Evolutionary conservation across 1,139 yeast species (phyloP).

Genomic region (Yamadazyma atmosphaerica): DNA sequence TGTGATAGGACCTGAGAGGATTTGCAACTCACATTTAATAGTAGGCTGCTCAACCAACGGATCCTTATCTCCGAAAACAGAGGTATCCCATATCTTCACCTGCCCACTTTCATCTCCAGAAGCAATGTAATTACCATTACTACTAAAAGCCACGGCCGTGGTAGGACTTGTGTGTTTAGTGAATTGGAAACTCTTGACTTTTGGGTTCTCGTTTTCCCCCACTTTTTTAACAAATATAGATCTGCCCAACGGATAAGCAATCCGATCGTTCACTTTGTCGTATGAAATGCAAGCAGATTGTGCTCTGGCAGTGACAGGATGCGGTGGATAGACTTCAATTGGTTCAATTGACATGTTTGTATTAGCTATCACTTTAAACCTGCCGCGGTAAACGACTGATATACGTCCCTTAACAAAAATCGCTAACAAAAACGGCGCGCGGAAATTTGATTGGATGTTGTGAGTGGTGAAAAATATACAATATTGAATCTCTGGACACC

Average conservation of each 20-base stretch:
- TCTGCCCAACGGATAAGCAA: slow-evolving; percentile 83
- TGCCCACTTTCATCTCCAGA: slow-evolving; percentile 90
- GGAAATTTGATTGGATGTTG: neutral
- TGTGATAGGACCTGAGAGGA: slow-evolving; percentile 78
- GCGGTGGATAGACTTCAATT: slow-evolving; percentile 49
- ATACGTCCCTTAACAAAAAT: too few species aligned
- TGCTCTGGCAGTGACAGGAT: slow-evolving; percentile 74
- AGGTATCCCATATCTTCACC: slow-evolving; percentile 84
- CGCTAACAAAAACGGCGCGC: too few species aligned
- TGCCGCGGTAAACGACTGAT: too few species aligned
- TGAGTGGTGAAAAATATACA: neutral
- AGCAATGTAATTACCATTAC: slow-evolving; percentile 87
- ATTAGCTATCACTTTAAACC: neutral
- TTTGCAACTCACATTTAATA: slow-evolving; percentile 79
- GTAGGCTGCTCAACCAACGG: slow-evolving; percentile 17
- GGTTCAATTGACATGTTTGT: slow-evolving; percentile 30
- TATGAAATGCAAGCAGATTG: slow-evolving; percentile 72
- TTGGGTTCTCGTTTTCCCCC: slow-evolving; percentile 23
- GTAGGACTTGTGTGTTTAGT: slow-evolving; percentile 69
- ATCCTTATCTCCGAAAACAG: slow-evolving; percentile 18
- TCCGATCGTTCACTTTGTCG: slow-evolving; percentile 62
- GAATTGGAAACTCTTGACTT: slow-evolving; percentile 62
- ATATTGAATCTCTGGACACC: too few species aligned
- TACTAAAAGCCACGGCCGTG: slow-evolving; percentile 83
- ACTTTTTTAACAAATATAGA: slow-evolving; percentile 74